These are phyloP conservation scores for Macrolepiota albuminosa DNA, from an alignment of 768 basidiomycete species.

Conservation along the genomic window DNA sequence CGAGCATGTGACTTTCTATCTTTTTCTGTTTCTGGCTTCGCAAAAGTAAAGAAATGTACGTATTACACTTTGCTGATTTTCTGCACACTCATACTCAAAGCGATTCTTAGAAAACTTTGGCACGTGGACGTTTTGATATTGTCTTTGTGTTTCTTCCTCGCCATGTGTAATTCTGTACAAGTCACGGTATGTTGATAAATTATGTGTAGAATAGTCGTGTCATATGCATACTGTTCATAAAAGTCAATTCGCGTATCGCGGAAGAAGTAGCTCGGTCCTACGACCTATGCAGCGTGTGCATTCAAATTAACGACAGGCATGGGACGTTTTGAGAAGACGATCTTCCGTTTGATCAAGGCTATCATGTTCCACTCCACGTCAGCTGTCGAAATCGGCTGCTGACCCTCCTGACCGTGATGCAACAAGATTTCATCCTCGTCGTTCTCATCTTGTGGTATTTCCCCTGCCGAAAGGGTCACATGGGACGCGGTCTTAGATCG, in stretches of 20 bases:
- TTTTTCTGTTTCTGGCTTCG: neutral
- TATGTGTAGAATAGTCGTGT: neutral
- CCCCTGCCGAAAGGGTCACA: constrained; percentile 12
- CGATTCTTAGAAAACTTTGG: neutral
- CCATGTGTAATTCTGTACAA: constrained; percentile 10
- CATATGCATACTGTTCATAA: neutral
- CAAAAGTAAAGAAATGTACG: constrained; percentile 5
- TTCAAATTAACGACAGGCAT: constrained; percentile 54
- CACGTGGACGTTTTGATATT: neutral
- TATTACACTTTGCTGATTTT: neutral
- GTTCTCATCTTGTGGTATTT: constrained; percentile 10
- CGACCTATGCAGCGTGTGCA: neutral
- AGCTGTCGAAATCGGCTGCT: constrained; percentile 10
- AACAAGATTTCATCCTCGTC: constrained; percentile 16
- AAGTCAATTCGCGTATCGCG: neutral
- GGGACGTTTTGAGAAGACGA: constrained; percentile 79
- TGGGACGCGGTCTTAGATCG: constrained; percentile 25
- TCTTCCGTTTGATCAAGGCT: constrained; percentile 75
- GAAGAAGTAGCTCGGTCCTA: neutral
- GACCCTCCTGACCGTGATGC: constrained; percentile 15
- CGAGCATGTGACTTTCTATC: constrained; percentile 5
- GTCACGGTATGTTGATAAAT: neutral
- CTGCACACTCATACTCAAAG: neutral
- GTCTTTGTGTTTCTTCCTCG: neutral
- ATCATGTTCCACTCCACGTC: constrained; percentile 50